Evolutionary conservation across 306 rosid genomes (phyloP).

Genomic region (Geum urbanum): DNA sequence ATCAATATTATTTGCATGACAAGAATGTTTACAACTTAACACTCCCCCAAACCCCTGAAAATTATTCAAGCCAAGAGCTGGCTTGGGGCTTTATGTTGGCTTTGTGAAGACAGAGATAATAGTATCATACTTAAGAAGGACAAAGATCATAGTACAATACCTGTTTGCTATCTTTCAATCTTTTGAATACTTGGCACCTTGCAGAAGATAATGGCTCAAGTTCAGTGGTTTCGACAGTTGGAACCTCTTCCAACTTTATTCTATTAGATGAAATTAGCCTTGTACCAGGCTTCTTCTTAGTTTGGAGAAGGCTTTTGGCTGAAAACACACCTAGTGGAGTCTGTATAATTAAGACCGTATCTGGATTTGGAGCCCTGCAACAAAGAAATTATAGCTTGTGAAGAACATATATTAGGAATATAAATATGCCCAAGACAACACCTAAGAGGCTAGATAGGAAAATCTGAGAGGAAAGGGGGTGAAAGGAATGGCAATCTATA

Average conservation of each 20-base stretch:
- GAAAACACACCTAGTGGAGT: slow-evolving; percentile 88
- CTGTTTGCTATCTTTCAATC: slow-evolving; percentile 70
- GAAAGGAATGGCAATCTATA: slow-evolving; percentile 24
- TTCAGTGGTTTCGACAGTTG: slow-evolving; percentile 48
- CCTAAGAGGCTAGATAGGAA: neutral
- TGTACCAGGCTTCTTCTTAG: slow-evolving; percentile 71
- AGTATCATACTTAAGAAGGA: neutral
- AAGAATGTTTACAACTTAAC: neutral
- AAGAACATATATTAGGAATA: neutral
- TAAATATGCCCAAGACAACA: neutral
- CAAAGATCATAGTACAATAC: slow-evolving; percentile 34
- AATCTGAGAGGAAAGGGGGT: slow-evolving; percentile 11
- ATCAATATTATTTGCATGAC: neutral
- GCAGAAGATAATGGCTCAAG: slow-evolving; percentile 84
- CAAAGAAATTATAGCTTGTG: slow-evolving; percentile 14
- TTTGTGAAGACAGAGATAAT: no score
- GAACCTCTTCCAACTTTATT: slow-evolving; percentile 51
- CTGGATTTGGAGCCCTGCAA: slow-evolving; percentile 97
- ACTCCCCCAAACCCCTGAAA: neutral
- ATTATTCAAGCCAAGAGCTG: neutral
- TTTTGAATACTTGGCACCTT: slow-evolving; percentile 70
- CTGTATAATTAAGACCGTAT: slow-evolving; percentile 90
- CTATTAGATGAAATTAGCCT: slow-evolving; percentile 81
- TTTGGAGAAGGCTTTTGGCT: slow-evolving; percentile 85
- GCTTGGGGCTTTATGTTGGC: neutral